Conservation (phyloP, 2,329 filamentous ascomycete species). For the Paradendryphiella salina region DNA sequence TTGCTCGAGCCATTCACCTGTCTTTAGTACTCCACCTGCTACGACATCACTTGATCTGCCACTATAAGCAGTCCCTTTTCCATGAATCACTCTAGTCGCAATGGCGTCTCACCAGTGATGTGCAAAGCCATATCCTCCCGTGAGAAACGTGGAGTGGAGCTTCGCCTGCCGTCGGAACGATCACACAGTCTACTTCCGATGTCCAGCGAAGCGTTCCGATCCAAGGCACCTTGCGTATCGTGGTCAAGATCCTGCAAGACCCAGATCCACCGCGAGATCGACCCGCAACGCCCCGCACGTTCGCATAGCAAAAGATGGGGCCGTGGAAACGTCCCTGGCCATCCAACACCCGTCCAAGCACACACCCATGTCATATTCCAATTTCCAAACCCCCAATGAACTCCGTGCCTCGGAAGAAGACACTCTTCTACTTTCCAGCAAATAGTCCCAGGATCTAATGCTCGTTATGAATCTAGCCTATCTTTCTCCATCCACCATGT, state of each 20-base stretch:
- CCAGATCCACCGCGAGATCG: not conserved
- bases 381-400: not conserved
- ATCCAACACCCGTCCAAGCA: not conserved
- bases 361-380: not conserved
- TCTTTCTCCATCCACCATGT: not conserved
- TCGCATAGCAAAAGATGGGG: constrained; percentile 9
- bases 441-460: not conserved
- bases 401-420: no score
- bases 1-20: no score
- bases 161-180: no score
- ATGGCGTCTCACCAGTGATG: no score
- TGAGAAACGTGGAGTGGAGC: no score
- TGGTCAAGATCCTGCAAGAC: not conserved
- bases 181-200: not conserved
- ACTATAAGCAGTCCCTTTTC: no score
- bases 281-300: constrained; percentile 9
- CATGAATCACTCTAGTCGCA: no score
- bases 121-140: no score
- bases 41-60: no score
- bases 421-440: no score
- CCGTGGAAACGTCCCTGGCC: not conserved
- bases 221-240: not conserved
- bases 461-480: not conserved
- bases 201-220: not conserved
- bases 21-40: no score